These are phyloP conservation scores for Juglanconis juglandina DNA, from an alignment of 2,329 filamentous ascomycete genomes.

Conservation along the genomic window DNA sequence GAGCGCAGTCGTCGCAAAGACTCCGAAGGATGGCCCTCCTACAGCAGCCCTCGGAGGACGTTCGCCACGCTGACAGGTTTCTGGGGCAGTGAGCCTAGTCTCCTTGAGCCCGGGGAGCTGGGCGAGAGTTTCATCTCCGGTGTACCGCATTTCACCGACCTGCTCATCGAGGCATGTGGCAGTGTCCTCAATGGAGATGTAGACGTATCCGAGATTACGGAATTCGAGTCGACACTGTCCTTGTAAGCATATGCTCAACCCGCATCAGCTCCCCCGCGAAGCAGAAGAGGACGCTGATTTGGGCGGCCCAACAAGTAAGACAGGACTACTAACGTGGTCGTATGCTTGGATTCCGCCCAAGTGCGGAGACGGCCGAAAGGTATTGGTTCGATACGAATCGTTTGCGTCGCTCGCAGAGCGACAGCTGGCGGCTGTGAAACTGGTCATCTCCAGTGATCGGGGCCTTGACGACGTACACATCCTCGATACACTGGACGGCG, in stretches of 20 bases:
- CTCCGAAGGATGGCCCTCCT: conserved; percentile 14
- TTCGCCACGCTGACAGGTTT: conserved; percentile 17
- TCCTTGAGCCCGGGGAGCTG: conserved; percentile 9
- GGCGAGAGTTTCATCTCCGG: conserved; percentile 17
- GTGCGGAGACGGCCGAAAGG: background rate
- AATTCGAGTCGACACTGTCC: conserved; percentile 15
- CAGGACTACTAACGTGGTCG: conserved; percentile 16
- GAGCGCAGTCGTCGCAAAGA: conserved; percentile 15
- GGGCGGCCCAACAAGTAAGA: conserved; percentile 1
- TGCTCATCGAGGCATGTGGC: conserved; percentile 10
- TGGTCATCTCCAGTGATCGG: conserved; percentile 11
- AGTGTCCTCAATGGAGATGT: conserved; percentile 7
- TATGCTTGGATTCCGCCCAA: conserved; percentile 12
- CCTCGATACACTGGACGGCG: conserved; percentile 8
- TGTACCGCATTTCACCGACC: conserved; percentile 15
- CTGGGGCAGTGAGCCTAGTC: conserved; percentile 14
- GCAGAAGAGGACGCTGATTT: conserved; percentile 1
- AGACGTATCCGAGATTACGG: conserved; percentile 4
- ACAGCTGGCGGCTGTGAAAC: conserved; percentile 11
- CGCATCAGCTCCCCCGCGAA: background rate
- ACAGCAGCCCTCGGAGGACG: conserved; percentile 14
- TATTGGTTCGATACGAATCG: conserved; percentile 10
- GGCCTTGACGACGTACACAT: conserved; percentile 12
- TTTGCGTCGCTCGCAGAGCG: conserved; percentile 8
- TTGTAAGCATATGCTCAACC: conserved; percentile 6